Evolutionary conservation across 139 green algal species (phyloP), one percentile per base, ranked within the genome.

Genomic region (Volvox reticuliferus): DNA sequence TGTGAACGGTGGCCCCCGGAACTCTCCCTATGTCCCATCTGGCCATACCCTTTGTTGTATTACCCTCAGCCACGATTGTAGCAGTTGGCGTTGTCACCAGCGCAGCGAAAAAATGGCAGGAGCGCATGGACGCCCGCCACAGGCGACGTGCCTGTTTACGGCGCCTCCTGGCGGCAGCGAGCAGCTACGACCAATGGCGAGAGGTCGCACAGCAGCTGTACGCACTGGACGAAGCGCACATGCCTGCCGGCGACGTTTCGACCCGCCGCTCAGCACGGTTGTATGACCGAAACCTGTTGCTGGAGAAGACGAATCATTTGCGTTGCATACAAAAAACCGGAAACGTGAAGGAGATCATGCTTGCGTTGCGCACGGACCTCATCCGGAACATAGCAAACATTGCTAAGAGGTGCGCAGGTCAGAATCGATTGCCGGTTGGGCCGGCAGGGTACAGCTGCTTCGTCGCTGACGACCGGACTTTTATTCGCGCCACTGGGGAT

Each of bases 311-410:
- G 37, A 80, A 82, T 37, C 96, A 98, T 89, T 86, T 98, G 80
- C 79, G 71, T 44, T 61, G 32, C 84, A 94, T 98, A 33, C 85
- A 95, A 0, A 67, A 88, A 16, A 83, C 89, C 24, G 96, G 94
- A 44, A 92, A 96, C 67, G 93, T 98, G 17, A 82, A 92, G 6
- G 96, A 99, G 71, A 97, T 98, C 76, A 97, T 98, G 94, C 98
- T 98, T 92, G 95, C 93, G 1, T 92, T 99, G 78, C 94, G 98
- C 20, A 93, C 97, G n/a, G 98, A 99, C 95, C 94, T 99, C 32
- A 92, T 99, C 33, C 94, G 98, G 71, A 99, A 99, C 93, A 94
- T 99, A 24, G 98, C 97, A n/a, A 98, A 98, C 93, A 98, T 99
- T 79, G 95, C 96, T 33, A 96, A 95, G 28, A 95, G 93, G 94